Evolutionary conservation across 2,329 filamentous ascomycete genomes (phyloP).

Genomic region (Thermomyces lanuginosus): DNA sequence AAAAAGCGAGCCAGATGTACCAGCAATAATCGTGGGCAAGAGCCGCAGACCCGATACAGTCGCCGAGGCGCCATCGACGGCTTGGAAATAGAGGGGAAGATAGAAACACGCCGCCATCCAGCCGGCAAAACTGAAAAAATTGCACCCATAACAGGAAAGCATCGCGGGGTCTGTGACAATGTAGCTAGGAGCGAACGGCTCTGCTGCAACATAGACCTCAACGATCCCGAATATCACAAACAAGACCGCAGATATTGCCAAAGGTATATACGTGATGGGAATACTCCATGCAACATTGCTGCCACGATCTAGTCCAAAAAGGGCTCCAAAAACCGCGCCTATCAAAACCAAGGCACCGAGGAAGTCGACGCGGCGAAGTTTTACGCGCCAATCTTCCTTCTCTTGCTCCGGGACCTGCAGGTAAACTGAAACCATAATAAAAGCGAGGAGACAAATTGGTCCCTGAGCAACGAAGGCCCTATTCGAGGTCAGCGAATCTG

Average conservation of each 20-base stretch:
- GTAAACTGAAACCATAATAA: conserved; percentile 45
- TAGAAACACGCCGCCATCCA: conserved; percentile 50
- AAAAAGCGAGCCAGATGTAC: conserved; percentile 48
- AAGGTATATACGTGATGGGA: conserved; percentile 39
- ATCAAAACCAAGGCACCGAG: conserved; percentile 52
- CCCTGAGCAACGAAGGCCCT: conserved; percentile 52
- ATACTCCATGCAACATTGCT: conserved; percentile 54
- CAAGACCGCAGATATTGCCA: conserved; percentile 40
- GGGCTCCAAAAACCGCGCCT: conserved; percentile 46
- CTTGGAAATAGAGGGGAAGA: conserved; percentile 64
- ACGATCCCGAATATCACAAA: conserved; percentile 53
- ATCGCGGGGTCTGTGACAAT: conserved; percentile 53
- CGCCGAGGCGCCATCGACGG: conserved; percentile 47
- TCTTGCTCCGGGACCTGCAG: conserved; percentile 45
- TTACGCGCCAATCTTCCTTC: conserved; percentile 46
- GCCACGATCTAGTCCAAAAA: conserved; percentile 56
- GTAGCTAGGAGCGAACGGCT: conserved; percentile 60
- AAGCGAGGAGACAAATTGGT: conserved; percentile 50
- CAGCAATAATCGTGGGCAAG: conserved; percentile 47
- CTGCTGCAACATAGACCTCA: conserved; percentile 48
- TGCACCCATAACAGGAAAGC: conserved; percentile 51
- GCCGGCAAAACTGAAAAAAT: conserved; percentile 53
- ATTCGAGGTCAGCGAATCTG: not conserved
- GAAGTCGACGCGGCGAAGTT: conserved; percentile 56
- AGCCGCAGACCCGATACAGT: conserved; percentile 48